Percentiles rank a stretch among this genome's conserved stretches.
phyloP scores from a whole-genome alignment of 2,329 filamentous ascomycete genomes.

The Colletotrichum brevisporum region DNA sequence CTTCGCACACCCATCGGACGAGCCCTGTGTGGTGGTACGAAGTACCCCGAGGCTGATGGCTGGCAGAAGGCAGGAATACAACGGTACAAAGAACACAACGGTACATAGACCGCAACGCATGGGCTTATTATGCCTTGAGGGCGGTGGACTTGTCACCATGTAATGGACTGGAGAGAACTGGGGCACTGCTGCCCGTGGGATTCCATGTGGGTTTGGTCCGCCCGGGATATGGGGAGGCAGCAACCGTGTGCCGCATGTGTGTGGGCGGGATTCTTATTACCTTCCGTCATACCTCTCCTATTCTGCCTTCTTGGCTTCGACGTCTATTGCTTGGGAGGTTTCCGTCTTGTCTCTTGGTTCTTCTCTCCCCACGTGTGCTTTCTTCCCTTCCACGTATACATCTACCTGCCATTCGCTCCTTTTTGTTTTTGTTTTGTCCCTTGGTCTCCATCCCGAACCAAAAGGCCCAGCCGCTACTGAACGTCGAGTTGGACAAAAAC shows the following conservation, averaged over 20 bases:
- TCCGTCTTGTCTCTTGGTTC: background rate
- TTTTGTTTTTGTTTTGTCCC: background rate
- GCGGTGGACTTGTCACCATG: background rate
- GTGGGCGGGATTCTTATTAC: constrained; percentile 24
- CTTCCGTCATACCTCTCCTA: constrained; percentile 21
- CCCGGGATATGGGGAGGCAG: constrained; percentile 5
- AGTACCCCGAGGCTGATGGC: constrained; percentile 26
- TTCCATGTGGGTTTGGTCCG: constrained; percentile 28
- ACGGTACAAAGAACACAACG: background rate
- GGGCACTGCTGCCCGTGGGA: background rate
- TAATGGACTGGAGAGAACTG: constrained; percentile 4
- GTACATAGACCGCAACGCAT: constrained; percentile 1
- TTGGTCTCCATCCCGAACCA: background rate
- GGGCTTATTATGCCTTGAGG: background rate
- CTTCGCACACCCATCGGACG: constrained; percentile 30
- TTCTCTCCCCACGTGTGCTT: no score
- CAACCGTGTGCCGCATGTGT: background rate
- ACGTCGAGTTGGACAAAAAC: background rate
- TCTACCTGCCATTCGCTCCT: constrained; percentile 13
- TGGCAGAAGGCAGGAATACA: background rate
- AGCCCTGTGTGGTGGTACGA: constrained; percentile 27
- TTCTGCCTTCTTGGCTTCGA: background rate
- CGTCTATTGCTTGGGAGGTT: constrained; percentile 8
- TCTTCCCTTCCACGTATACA: constrained; percentile 11
- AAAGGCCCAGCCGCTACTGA: no score